Evolutionary conservation across 257 asterid species (phyloP), one percentile per base, ranked within the genome.

Genomic region (Ligustrum vulgare): DNA sequence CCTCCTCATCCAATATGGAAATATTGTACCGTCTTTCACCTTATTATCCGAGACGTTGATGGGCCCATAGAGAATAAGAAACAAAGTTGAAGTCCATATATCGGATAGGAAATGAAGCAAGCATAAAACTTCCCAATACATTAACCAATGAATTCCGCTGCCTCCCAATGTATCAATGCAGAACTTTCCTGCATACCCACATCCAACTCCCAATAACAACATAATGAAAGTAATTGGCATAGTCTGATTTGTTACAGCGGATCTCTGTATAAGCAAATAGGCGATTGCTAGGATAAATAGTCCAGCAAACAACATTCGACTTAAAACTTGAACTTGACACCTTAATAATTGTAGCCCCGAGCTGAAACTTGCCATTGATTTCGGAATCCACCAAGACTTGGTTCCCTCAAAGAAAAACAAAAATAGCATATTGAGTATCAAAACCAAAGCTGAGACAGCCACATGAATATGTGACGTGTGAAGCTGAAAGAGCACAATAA

Each of bases 151-250:
- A 49, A 73, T 68, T 73, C 98, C 98, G 0, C 88, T 86, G 37
- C 99, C 97, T 12, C 98, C 99, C 73, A 94, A 77, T 2, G 97
- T 85, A 83, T 91, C 91, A 39, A 94, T 80, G 87, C 97, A 92
- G 56, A 89, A 84, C 76, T 83, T 94, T 39, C 99, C 99, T 0
- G 91, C 91, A 47, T 79, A 74, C 22, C 99, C 98, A 60, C 97
- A 89, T 5, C 43, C 79, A 18, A 85, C 70, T 49, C 95, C 97
- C 68, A 94, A 64, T 60, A 93, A 82, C 79, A 95, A 54, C 49
- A 93, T 82, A 43, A 90, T 83, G 83, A 89, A 83, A 32, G 99
- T 95, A 67, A 95, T 58, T 0, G 99, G 99, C 99, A 94, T 94
- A 25, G 91, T 72, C 60, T 91, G 96, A 67, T 86, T 84, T 41